These are phyloP conservation scores for Nitzschia inconspicua DNA, from an alignment of 108 stramenopile species.

Conservation along the genomic window DNA sequence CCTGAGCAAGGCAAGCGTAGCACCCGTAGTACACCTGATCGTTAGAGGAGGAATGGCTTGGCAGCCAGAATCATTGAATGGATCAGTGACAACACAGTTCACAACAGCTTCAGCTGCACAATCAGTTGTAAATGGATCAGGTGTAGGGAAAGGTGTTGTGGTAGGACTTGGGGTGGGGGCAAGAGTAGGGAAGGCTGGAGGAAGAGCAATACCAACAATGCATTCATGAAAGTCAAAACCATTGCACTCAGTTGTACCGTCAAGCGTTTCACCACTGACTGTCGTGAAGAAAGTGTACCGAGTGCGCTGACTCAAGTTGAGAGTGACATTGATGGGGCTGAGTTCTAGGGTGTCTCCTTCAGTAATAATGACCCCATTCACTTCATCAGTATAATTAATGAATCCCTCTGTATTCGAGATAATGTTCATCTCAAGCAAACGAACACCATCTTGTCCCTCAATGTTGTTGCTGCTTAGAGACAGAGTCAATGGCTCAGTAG, in stretches of 20 bases:
- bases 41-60: no score
- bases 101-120: conserved; percentile 8
- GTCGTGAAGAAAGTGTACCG: conserved; percentile 19
- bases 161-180: conserved; percentile 8
- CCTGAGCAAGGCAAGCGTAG: background rate
- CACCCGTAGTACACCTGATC: background rate
- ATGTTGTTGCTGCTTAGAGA: no score
- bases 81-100: conserved; percentile 4
- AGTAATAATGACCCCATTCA: background rate
- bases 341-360: conserved; percentile 4
- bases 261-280: conserved; percentile 7
- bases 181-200: conserved; percentile 7
- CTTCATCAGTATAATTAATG: conserved; percentile 1
- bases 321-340: background rate
- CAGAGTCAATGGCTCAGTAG: no score
- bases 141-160: conserved; percentile 8
- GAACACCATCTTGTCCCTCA: conserved; percentile 4
- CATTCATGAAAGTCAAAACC: conserved; percentile 1
- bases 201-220: conserved; percentile 1
- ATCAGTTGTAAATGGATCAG: background rate
- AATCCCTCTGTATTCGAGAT: background rate
- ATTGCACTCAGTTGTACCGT: conserved; percentile 1
- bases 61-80: no score
- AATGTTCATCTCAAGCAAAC: conserved; percentile 2
- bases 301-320: conserved; percentile 8